Base-by-base conservation (phyloP, 169 alveolate genomes). In the Eimeria maxima region DNA sequence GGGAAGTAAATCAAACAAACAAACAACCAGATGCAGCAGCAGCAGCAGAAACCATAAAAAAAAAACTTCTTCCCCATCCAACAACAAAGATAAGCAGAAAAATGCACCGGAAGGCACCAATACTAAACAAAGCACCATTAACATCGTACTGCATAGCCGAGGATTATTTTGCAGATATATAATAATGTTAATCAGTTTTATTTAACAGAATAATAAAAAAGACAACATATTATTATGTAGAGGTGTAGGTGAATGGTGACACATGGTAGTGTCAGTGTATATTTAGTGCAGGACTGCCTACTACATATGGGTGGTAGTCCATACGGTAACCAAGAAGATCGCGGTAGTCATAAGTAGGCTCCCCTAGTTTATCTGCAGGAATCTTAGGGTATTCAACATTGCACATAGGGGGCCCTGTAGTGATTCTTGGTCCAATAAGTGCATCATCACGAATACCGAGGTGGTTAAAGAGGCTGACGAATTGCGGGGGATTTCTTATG, bases 231-330 rank as follows among this genome's bases (percentile, higher is more conserved):
- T 33, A 33, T 33, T 33, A 33, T 0, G 38, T 33, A 1, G 0
- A 33, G 38, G 38, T 33, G 38, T 33, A 33, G 38, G 38, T 33
- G 38, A 33, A 33, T 33, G 38, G 38, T 33, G 38, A 1, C 38
- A 33, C 38, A 33, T 0, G 38, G 38, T 1, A 33, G 38, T 33
- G 38, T 33, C 38, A 33, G 38, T 1, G 38, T 33, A 1, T 33
- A 33, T 33, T 33, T 33, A 33, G 38, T 50, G 8, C 1, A 80
- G 0, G 5, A 47, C 6, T 16, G 89, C 96, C 44, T 81, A 93
- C 96, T 55, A 78, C 84, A 47, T 93, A 93, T 2, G 96, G 96
- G 44, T 53, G 87, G 65, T 60, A 42, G 44, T 50, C 87, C 96
- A 93, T 93, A 14, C 55, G 45, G 38, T 63, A 93, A 10, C 42